phyloP scores from a whole-genome alignment of 2,329 filamentous ascomycete species.

The Fusarium sp. region DNA sequence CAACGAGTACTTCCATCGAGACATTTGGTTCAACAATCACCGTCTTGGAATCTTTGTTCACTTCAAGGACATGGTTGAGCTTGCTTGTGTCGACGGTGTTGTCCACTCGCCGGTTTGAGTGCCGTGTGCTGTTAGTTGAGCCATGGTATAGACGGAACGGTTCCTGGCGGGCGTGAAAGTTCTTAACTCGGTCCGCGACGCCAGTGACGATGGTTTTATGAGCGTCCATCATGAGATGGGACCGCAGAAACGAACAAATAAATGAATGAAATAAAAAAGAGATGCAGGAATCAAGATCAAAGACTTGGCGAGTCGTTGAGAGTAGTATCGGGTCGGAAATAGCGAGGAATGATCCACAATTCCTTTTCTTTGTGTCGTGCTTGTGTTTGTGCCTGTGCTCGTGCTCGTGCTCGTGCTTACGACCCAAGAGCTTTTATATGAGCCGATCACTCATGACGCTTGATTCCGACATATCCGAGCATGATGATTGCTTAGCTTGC shows the following conservation, averaged over 20 bases:
- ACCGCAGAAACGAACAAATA: not conserved
- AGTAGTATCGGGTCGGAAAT: constrained; percentile 27
- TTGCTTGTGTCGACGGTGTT: constrained; percentile 72
- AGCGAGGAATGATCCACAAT: constrained; percentile 26
- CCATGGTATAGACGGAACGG: constrained; percentile 81
- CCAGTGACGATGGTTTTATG: constrained; percentile 55
- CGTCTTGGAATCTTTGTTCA: constrained; percentile 62
- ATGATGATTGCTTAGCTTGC: not conserved
- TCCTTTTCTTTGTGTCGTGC: constrained; percentile 2
- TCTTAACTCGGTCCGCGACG: constrained; percentile 53
- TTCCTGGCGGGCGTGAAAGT: constrained; percentile 53
- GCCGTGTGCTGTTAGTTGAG: constrained; percentile 78
- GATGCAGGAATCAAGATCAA: not conserved
- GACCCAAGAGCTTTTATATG: constrained; percentile 5
- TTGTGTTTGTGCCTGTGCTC: not conserved
- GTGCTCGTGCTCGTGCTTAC: not conserved
- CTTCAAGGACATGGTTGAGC: constrained; percentile 67
- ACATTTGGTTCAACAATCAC: constrained; percentile 76
- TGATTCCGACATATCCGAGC: constrained; percentile 28
- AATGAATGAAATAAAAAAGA: not conserved
- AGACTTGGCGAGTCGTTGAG: constrained; percentile 21
- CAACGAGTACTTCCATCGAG: constrained; percentile 70
- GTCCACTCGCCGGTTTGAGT: constrained; percentile 55
- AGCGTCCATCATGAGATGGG: constrained; percentile 47
- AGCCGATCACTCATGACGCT: constrained; percentile 6